Base-by-base conservation (phyloP, 2,329 filamentous ascomycete species). In the Trichophaea hybrida region DNA sequence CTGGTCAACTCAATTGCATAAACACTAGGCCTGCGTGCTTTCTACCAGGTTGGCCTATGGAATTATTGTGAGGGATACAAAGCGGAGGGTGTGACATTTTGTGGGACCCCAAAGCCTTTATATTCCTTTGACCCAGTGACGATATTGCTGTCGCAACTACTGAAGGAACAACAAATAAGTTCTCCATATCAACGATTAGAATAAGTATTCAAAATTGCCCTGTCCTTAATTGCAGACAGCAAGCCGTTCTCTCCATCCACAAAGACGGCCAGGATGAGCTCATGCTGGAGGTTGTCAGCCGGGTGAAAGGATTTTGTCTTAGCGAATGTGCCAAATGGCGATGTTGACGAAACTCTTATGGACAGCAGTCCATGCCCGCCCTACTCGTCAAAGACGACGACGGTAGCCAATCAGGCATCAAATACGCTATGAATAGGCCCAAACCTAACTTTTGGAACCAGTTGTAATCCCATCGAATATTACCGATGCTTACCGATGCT, bases 71-170 rank as follows among this genome's bases (percentile, higher is more conserved):
- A 94, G 71, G 90, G 90, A 17, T 94, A 90, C 72, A 75, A 80
- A 59, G 77, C 80, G 67, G 76, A 84, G 73, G 86, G 86, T 40
- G 82, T 93, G 63, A 91, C 87, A 0, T 74, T 75, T 64, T 97
- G 91, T 73, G 89, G 85, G 6, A 73, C 74, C 5, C 85, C 88
- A 0, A 68, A 80, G 68, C 75, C 77, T 6, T 76, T 90, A 59
- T 97, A 87, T 74, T 94, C 87, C 84, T 96, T 96, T 75, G 88
- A 96, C 71, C 90, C 90, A 0, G 84, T 95, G 46, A 75, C 84
- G 59, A 88, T 96, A 66, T 75, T 97, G 52, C 76, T 88, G 64
- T 80, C 80, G 67, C 85, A 95, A 73, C 77, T 97, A 33, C 78
- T 97, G 7, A 74, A 8, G 88, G 89, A 48, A 88, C 89, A 24